Percentiles rank a stretch among this genome's conserved stretches.
Conservation (phyloP, 2,329 filamentous ascomycete species). For the Botrytis porri region DNA sequence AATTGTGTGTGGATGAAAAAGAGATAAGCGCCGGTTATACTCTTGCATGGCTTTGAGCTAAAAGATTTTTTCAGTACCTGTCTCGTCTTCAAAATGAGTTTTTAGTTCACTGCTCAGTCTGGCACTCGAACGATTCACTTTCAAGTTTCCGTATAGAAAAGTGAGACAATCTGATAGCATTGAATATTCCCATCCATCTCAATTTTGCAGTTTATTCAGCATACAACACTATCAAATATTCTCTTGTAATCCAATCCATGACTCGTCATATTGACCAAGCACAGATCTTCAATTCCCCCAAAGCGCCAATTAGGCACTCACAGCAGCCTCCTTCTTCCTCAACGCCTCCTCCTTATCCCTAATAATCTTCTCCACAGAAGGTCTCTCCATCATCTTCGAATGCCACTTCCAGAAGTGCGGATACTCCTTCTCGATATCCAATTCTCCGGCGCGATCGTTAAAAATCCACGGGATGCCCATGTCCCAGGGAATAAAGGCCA, state of each 20-base stretch:
- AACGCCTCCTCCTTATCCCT: slow-evolving; percentile 22
- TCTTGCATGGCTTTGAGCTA: not conserved
- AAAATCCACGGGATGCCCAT: slow-evolving; percentile 21
- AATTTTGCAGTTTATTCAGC: not conserved
- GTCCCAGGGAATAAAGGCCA: slow-evolving; percentile 26
- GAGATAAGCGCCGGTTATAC: not conserved
- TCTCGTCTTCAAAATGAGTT: not conserved
- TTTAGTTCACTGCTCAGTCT: not conserved
- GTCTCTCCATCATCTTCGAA: slow-evolving; percentile 22
- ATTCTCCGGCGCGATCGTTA: slow-evolving; percentile 15
- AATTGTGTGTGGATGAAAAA: not conserved
- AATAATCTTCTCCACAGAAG: slow-evolving; percentile 25
- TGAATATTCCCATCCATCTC: not conserved
- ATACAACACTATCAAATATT: not conserved
- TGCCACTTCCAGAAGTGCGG: slow-evolving; percentile 28
- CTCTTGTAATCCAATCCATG: not conserved
- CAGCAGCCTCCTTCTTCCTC: slow-evolving; percentile 13
- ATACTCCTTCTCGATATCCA: slow-evolving; percentile 29
- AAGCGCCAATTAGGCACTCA: not conserved
- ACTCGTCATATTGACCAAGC: not conserved
- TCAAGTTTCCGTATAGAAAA: not conserved
- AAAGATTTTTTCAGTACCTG: not conserved
- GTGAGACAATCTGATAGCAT: not conserved
- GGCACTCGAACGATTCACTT: not conserved
- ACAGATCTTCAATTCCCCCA: not conserved